phyloP scores from a whole-genome alignment of 768 basidiomycete genomes.

The Lentinula edodes region DNA sequence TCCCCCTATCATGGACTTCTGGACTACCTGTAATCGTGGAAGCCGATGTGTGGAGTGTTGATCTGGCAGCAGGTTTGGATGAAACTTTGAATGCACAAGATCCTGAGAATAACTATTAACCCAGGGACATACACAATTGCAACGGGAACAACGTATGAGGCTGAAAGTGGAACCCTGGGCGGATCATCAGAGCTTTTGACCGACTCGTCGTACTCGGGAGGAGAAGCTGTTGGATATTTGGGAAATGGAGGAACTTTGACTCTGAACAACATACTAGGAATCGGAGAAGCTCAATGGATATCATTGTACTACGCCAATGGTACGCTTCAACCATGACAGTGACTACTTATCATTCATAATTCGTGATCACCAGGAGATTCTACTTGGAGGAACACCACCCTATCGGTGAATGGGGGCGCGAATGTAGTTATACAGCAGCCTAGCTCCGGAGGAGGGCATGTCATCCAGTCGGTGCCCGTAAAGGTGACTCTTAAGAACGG shows the following conservation, averaged over 20 bases:
- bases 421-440: slow-evolving; percentile 51
- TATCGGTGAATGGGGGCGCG: slow-evolving; percentile 60
- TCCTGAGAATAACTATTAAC: no score
- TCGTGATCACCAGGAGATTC: slow-evolving; percentile 35
- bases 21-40: slow-evolving; percentile 48
- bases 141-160: slow-evolving; percentile 49
- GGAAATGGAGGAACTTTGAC: slow-evolving; percentile 56
- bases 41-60: slow-evolving; percentile 53
- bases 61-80: slow-evolving; percentile 35
- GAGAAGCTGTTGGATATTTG: slow-evolving; percentile 44
- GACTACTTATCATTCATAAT: neutral
- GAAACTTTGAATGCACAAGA: no score
- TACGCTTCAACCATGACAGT: slow-evolving; percentile 6
- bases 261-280: slow-evolving; percentile 50
- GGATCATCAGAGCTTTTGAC: slow-evolving; percentile 41
- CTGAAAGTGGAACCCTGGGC: slow-evolving; percentile 43
- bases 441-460: slow-evolving; percentile 47
- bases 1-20: slow-evolving; percentile 47
- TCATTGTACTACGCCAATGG: slow-evolving; percentile 56
- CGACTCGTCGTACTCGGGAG: slow-evolving; percentile 45
- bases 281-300: slow-evolving; percentile 53
- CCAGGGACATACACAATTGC: slow-evolving; percentile 43
- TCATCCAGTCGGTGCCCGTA: slow-evolving; percentile 52
- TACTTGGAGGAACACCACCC: slow-evolving; percentile 52
- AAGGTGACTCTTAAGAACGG: slow-evolving; percentile 44